Evolutionary conservation across 805 yeast species (phyloP).

Genomic region (Saturnispora diversa): DNA sequence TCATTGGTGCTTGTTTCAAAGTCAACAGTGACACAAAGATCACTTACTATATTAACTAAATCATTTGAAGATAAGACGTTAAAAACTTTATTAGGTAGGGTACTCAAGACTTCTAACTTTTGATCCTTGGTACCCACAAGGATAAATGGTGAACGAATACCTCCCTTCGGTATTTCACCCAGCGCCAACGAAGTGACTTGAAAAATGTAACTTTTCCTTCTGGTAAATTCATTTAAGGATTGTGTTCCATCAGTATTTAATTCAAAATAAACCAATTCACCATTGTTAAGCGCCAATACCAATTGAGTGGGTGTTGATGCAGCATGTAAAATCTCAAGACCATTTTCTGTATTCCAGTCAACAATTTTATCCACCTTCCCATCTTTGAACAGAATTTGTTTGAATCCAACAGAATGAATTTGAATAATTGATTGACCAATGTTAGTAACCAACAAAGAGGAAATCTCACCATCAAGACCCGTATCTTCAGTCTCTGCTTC

Average conservation of each 20-base stretch:
- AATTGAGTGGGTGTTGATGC: constrained; percentile 62
- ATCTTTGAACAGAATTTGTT: constrained; percentile 39
- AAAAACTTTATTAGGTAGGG: constrained; percentile 50
- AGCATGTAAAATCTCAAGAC: constrained; percentile 53
- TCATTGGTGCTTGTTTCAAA: constrained; percentile 25
- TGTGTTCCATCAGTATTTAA: constrained; percentile 46
- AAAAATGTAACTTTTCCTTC: constrained; percentile 45
- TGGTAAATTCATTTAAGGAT: constrained; percentile 62
- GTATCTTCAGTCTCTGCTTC: constrained; percentile 47
- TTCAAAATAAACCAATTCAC: constrained; percentile 79
- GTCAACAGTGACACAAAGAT: constrained; percentile 20
- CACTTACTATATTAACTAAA: constrained; percentile 43
- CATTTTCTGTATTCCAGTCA: constrained; percentile 83
- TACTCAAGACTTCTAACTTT: constrained; percentile 58
- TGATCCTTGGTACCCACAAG: constrained; percentile 67
- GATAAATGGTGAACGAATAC: constrained; percentile 46
- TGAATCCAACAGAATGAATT: constrained; percentile 60
- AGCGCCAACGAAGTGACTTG: constrained; percentile 41
- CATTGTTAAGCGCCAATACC: constrained; percentile 60
- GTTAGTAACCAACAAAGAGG: constrained; percentile 62
- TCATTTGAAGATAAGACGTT: constrained; percentile 59
- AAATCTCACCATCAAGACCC: constrained; percentile 45
- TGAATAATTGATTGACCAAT: constrained; percentile 68
- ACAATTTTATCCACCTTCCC: constrained; percentile 28
- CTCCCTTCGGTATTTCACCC: constrained; percentile 43